Evolutionary conservation across 1,284 basidiomycete genomes (phyloP).

Genomic region (Inonotus hispidus): DNA sequence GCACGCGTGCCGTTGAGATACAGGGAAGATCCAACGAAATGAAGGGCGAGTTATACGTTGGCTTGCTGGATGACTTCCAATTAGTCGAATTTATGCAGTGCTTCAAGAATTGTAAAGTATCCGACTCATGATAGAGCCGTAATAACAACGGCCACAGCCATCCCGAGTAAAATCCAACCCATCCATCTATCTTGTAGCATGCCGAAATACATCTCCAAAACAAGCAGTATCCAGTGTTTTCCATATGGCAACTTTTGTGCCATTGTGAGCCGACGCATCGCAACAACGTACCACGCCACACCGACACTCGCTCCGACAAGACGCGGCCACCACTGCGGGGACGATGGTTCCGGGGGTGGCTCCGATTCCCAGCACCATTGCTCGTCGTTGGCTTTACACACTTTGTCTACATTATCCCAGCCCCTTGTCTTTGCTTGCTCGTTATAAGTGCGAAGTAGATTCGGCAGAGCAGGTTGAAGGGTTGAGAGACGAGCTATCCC

Average conservation of each 20-base stretch:
- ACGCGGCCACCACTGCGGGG: slow-evolving; percentile 30
- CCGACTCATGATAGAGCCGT: not conserved
- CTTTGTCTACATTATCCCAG: not conserved
- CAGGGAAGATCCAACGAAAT: no score
- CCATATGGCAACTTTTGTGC: slow-evolving; percentile 19
- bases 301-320: slow-evolving; percentile 51
- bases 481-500: slow-evolving; percentile 73
- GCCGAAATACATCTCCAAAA: slow-evolving; percentile 17
- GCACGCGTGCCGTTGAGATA: no score
- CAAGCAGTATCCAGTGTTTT: not conserved
- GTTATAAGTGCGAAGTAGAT: slow-evolving; percentile 27
- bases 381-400: slow-evolving; percentile 18
- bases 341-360: slow-evolving; percentile 29
- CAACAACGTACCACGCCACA: slow-evolving; percentile 56
- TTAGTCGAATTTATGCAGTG: not conserved
- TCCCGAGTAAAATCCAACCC: not conserved
- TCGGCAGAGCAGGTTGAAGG: slow-evolving; percentile 58
- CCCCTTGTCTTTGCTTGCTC: not conserved
- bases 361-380: slow-evolving; percentile 23
- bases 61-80: no score
- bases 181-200: not conserved
- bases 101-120: not conserved
- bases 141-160: not conserved
- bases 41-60: no score
- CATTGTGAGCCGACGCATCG: slow-evolving; percentile 44